Conservation (phyloP, 192 early-diverging fungal genomes). For the Neocallimastix lanati region DNA sequence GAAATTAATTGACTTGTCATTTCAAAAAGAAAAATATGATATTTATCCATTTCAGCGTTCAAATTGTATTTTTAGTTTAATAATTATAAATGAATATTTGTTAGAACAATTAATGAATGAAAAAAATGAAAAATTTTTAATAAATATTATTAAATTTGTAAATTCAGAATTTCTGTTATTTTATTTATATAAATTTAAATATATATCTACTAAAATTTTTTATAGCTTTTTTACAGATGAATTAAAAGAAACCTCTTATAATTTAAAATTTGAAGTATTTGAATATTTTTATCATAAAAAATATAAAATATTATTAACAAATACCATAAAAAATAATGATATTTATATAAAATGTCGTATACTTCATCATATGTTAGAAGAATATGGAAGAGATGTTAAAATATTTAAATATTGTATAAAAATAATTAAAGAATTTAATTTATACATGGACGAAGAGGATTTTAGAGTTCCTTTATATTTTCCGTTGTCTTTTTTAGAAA, state of each 20-base stretch:
- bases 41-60: background rate
- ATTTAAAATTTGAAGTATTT: background rate
- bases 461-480: background rate
- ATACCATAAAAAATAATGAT: background rate
- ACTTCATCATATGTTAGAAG: background rate
- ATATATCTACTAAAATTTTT: background rate
- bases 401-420: background rate
- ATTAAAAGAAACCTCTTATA: background rate
- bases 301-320: background rate
- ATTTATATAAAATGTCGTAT: background rate
- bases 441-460: background rate
- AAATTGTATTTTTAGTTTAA: background rate
- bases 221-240: background rate
- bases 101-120: background rate
- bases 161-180: background rate
- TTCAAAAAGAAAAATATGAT: background rate
- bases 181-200: background rate
- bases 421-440: background rate
- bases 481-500: background rate
- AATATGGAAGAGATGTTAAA: background rate
- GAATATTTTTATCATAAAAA: background rate
- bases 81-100: background rate
- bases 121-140: background rate
- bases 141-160: background rate
- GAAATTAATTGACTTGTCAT: background rate